Evolutionary conservation across 1,284 basidiomycete species (phyloP).

Genomic region (Cutaneotrichosporon cavernicola): DNA sequence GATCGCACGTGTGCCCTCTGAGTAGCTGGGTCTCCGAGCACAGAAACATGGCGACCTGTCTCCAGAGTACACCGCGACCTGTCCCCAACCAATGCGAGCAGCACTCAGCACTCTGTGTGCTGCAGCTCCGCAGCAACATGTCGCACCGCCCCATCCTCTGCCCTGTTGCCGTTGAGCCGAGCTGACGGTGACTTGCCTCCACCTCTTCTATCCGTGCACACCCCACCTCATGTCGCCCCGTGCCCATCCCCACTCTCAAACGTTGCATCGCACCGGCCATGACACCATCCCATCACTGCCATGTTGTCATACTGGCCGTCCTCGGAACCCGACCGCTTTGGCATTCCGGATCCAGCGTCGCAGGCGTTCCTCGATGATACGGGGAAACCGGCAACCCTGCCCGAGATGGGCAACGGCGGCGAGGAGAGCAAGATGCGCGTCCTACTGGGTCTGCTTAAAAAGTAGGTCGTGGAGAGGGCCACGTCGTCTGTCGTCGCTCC

Average conservation of each 20-base stretch:
- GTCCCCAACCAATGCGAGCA: no score
- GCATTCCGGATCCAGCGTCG: slow-evolving; percentile 24
- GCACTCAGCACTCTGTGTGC: no score
- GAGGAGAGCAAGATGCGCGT: slow-evolving; percentile 89
- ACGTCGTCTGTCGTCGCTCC: background rate
- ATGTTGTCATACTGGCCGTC: slow-evolving; percentile 4
- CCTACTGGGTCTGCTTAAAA: slow-evolving; percentile 82
- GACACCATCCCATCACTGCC: no score
- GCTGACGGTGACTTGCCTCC: slow-evolving; percentile 4
- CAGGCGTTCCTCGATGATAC: slow-evolving; percentile 48
- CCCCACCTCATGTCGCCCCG: background rate
- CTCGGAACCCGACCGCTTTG: background rate
- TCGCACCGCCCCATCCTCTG: no score
- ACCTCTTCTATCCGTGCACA: background rate
- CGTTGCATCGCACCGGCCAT: background rate
- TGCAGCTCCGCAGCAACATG: no score
- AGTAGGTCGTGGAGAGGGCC: slow-evolving; percentile 58
- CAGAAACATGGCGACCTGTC: no score
- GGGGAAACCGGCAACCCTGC: slow-evolving; percentile 61
- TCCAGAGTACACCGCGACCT: no score
- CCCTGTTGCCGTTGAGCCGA: background rate
- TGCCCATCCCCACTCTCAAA: background rate
- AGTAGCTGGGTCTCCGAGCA: no score
- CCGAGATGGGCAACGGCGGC: slow-evolving; percentile 69
- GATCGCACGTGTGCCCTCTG: no score